Base-by-base conservation (phyloP, 176 grass and related monocot species). In the Alloteropsis semialata region DNA sequence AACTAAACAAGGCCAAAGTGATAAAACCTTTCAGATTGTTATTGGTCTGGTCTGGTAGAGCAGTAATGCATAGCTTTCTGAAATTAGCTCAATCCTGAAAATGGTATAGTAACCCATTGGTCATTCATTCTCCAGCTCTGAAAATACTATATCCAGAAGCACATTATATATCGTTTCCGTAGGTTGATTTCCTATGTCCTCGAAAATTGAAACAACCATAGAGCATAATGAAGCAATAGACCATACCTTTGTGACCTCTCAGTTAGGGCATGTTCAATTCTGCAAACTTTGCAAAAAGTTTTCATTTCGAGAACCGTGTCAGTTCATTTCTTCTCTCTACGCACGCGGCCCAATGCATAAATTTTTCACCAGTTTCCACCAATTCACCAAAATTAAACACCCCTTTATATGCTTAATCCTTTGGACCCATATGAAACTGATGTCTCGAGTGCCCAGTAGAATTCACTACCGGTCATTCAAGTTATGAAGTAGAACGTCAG, bases 181-280 rank as follows among this genome's bases (percentile, higher is more conserved):
- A 2, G 48, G 18, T 62, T 28, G 34, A 21, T 50, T 63, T 70
- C 44, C 27, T 72, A 34, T 58, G 11, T 37, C 13, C 50, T 50
- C 62, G 55, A 36, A 77, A 38, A 71, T 43, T 46, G 51, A 69
- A 87, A 36, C 29, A 66, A 82, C 62, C n/a, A 61, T 43, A 71
- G 42, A 54, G 1, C 43, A 53, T 41, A 63, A 65, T 9, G 49
- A 43, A 11, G 10, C 6, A 57, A 64, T 82, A 38, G 28, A 15
- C 5, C 10, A 18, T 29, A 59, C 15, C 30, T 42, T 48, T 61
- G n/a, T n/a, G 33, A 10, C 28, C 50, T 33, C 42, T 25, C 29
- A 25, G 44, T 30, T n/a, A n/a, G n/a, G n/a, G n/a, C n/a, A n/a
- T n/a, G n/a, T n/a, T n/a, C n/a, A n/a, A n/a, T n/a, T n/a, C n/a